Percentiles rank a stretch among this genome's conserved stretches.
Conservation (phyloP, 1,284 basidiomycete genomes). For the Pyrrhoderma noxium region DNA sequence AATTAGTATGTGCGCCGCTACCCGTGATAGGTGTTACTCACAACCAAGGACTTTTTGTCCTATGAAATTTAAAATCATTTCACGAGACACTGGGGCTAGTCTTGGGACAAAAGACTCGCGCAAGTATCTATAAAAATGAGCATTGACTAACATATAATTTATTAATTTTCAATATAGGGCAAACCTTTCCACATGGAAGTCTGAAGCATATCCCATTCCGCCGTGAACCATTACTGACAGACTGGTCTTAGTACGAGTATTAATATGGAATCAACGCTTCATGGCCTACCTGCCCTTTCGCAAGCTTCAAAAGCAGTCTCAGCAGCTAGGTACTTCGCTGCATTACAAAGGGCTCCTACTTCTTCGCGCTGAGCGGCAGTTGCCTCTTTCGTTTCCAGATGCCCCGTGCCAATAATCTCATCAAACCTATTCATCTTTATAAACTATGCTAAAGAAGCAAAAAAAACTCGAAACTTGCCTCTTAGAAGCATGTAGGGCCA, state of each 20-base stretch:
- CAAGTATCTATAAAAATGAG: conserved; percentile 17
- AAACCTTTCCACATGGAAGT: conserved; percentile 22
- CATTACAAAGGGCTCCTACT: conserved; percentile 26
- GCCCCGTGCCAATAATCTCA: conserved; percentile 7
- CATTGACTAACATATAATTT: too few species aligned
- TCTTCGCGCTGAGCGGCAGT: conserved; percentile 15
- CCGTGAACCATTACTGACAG: conserved; percentile 24
- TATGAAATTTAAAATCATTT: conserved; percentile 26
- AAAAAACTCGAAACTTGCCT: conserved; percentile 17
- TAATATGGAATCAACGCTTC: not conserved
- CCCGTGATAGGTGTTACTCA: not conserved
- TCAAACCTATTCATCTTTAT: conserved; percentile 8
- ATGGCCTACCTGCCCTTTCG: conserved; percentile 18
- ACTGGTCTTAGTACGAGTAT: not conserved
- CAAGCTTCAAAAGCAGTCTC: conserved; percentile 27
- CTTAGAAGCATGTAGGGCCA: conserved; percentile 25
- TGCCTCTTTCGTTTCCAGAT: not conserved
- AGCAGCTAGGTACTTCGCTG: conserved; percentile 28
- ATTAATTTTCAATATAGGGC: not conserved
- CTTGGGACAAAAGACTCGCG: conserved; percentile 26
- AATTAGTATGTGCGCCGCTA: not conserved
- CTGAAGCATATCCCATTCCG: conserved; percentile 27
- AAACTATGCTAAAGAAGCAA: not conserved
- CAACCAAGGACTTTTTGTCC: conserved; percentile 15
- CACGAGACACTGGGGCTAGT: conserved; percentile 25